Evolutionary conservation across 495 filamentous ascomycete species (phyloP), one percentile per base, ranked within the genome.

Genomic region (Annulohypoxylon stygium): DNA sequence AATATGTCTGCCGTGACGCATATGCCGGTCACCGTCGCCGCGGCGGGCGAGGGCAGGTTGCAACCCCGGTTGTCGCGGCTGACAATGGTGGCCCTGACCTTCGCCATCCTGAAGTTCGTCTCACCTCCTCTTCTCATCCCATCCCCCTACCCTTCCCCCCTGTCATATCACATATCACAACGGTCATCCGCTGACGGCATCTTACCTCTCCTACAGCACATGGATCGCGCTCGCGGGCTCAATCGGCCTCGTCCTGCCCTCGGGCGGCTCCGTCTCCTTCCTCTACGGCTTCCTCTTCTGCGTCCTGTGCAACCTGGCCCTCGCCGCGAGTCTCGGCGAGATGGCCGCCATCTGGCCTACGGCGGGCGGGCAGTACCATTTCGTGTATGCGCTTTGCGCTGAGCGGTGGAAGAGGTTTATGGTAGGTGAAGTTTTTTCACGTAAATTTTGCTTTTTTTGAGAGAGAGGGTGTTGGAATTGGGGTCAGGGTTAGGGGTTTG

Each of bases 291-390:
- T 79, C 59, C 63, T 80, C 48, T 80, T 79, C 78, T 78, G 77
- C 70, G 81, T 82, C 12, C 30, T 83, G 30, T 82, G 82, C 72
- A 82, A 82, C 55, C 71, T 83, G 3, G 80, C 77, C 14, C 79
- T 85, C 12, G 85, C 84, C 2, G 75, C 82, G 4, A 84, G 82
- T 14, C 76, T 87, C 30, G 85, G 83, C 20, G 86, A 88, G 73
- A 76, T 88, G 23, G 82, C 83, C 1, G 83, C 84, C 9, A 83
- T 83, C 55, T 87, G 85, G 77, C 84, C 85, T 0, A 87, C 86
- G 0, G 84, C 85, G 1, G 86, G 85, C 2, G 86, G 86, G 5
- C 86, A 88, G 70, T 88, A 86, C 75, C 83, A 86, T 64, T 85
- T 83, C 55, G 82, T 81, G 2, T 85, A 82, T 36, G 79, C 79